Conservation (phyloP, 2,329 filamentous ascomycete species). For the Pseudogymnoascus sp. region DNA sequence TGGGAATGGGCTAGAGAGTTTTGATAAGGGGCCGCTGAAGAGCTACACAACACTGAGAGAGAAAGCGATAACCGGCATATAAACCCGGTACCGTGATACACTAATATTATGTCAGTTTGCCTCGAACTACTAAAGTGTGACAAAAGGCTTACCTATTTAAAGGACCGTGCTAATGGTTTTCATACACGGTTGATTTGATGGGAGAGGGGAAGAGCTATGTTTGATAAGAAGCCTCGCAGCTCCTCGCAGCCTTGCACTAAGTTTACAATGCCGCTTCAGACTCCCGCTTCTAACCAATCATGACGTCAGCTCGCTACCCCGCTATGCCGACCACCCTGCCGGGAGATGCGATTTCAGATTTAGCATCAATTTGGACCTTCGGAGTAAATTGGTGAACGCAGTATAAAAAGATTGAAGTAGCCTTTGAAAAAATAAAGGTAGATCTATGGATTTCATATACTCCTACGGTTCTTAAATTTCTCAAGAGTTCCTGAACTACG, state of each 20-base stretch:
- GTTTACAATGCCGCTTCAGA: background rate
- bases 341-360: background rate
- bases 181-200: background rate
- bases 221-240: conserved; percentile 7
- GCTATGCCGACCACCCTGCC: background rate
- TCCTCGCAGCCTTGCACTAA: background rate
- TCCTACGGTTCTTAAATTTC: background rate
- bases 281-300: background rate
- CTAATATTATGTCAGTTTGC: background rate
- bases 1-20: background rate
- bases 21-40: background rate
- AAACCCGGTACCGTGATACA: background rate
- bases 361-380: background rate
- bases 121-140: background rate
- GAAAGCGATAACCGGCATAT: background rate
- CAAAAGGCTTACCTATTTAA: background rate
- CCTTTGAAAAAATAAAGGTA: background rate
- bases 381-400: background rate
- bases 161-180: background rate
- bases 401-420: background rate
- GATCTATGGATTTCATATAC: background rate
- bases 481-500: background rate
- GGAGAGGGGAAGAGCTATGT: background rate
- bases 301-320: conserved; percentile 2
- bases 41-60: background rate